Percentiles rank a stretch among this genome's conserved stretches.
Evolutionary conservation across 805 yeast species (phyloP).

Genomic region (Barnettozyma vustinii): DNA sequence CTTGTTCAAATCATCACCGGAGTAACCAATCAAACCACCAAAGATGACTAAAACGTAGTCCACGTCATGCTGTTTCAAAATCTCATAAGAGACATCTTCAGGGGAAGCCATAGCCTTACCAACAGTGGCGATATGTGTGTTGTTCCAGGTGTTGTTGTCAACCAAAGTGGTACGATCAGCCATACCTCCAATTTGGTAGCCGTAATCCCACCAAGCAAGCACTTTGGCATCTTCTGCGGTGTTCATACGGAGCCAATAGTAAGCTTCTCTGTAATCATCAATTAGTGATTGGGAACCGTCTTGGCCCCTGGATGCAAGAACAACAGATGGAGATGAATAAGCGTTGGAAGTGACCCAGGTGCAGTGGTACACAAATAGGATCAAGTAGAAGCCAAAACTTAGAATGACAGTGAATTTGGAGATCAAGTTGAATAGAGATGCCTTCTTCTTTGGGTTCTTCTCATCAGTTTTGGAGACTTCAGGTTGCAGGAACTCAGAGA

Average conservation of each 20-base stretch:
- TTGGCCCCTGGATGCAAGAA: conserved; percentile 72
- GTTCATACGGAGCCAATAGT: conserved; percentile 98
- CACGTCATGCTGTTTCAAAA: conserved; percentile 86
- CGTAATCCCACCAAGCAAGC: conserved; percentile 99
- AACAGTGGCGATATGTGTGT: conserved; percentile 98
- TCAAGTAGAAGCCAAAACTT: conserved; percentile 69
- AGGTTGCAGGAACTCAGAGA: conserved; percentile 32
- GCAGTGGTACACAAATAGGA: conserved; percentile 85
- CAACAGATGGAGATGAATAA: conserved; percentile 97
- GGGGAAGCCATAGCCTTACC: conserved; percentile 95
- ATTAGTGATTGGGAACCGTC: conserved; percentile 83
- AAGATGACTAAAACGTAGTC: conserved; percentile 90
- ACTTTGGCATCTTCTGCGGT: conserved; percentile 93
- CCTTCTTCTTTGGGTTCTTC: conserved; percentile 12
- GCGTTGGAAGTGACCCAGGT: conserved; percentile 97
- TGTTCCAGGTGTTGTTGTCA: conserved; percentile 98
- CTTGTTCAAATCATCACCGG: conserved; percentile 95
- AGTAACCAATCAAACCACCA: conserved; percentile 90
- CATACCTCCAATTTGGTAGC: conserved; percentile 99
- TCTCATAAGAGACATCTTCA: conserved; percentile 84
- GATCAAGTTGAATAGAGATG: conserved; percentile 26
- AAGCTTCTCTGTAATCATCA: conserved; percentile 98
- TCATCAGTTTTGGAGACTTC: conserved; percentile 5
- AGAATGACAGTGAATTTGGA: conserved; percentile 60
- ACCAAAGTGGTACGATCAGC: conserved; percentile 98